phyloP scores from a whole-genome alignment of 306 rosid genomes.

The Lathyrus tuberosus region DNA sequence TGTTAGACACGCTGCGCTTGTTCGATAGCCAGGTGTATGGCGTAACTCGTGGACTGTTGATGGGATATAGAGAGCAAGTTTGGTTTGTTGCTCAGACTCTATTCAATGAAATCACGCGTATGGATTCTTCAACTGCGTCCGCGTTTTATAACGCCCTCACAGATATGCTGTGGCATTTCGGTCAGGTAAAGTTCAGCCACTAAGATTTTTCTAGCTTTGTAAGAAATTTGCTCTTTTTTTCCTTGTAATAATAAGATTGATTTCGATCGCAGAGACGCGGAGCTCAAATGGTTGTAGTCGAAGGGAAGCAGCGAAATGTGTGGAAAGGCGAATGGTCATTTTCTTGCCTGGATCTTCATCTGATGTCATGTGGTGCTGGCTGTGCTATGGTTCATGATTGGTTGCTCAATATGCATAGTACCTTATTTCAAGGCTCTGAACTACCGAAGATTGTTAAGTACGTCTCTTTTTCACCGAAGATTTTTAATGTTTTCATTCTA shows the following conservation, averaged over 20 bases:
- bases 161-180: conserved; percentile 96
- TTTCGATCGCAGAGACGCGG: conserved; percentile 67
- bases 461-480: conserved; percentile 12
- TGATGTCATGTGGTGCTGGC: conserved; percentile 95
- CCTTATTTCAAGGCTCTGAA: conserved; percentile 65
- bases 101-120: conserved; percentile 80
- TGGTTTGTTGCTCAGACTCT: conserved; percentile 76
- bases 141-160: conserved; percentile 94
- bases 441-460: conserved; percentile 74
- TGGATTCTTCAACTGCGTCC: conserved; percentile 90
- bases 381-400: conserved; percentile 94
- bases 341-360: conserved; percentile 81
- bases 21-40: conserved; percentile 90
- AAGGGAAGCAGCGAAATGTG: conserved; percentile 75
- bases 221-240: neutral
- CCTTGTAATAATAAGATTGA: neutral
- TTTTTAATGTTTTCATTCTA: conserved; percentile 11
- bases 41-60: conserved; percentile 86
- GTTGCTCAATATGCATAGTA: conserved; percentile 65
- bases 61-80: conserved; percentile 70
- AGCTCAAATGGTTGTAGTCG: conserved; percentile 84
- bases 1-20: conserved; percentile 79
- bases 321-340: conserved; percentile 85
- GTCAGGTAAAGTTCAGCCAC: conserved; percentile 66
- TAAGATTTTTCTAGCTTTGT: neutral